Evolutionary conservation across 495 filamentous ascomycete species (phyloP), one percentile per base, ranked within the genome.

Genomic region (Hypomontagnella monticulosa): DNA sequence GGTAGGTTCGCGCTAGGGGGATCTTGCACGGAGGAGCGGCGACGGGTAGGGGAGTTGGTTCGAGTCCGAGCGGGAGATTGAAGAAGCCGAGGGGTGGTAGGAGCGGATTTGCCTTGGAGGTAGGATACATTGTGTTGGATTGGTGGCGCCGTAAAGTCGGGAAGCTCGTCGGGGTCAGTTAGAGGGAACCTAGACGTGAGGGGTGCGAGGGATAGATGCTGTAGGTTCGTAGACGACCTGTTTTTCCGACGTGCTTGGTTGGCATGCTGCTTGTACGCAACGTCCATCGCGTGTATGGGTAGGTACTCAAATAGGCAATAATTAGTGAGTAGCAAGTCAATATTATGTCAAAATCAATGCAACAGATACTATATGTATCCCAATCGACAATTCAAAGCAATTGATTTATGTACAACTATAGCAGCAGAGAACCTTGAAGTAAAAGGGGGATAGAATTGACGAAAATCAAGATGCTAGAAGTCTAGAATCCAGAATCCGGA

Each of bases 151-250:
- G 61, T 51, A 53, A 64, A 41, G 30, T 74, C 69, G 61, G 76
- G 67, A 41, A 75, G 61, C 57, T 80, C 73, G 54, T 87, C 83
- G 51, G 80, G 74, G 66, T 89, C 84, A 57, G 75, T 69, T 47
- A 88, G 78, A 50, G 88, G 87, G 58, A 89, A 84, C 73, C 81
- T 84, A 48, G 88, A 84, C 12, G 87, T 89, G 15, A 92, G 79
- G 56, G 89, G 88, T 30, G 87, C 84, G 47, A 91, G 81, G 19
- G 86, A 86, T 63, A 84, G 76, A 63, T 84, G 80, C 51, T 81
- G 79, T 56, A 82, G 69, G 70, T 80, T 80, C 16, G 74, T 78
- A 48, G 74, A 70, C 5, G 81, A 83, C 36, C 78, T 76, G 49
- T 74, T 79, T 70, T 83, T 78, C 40, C 79, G 76, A 52, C 80